A percentile compares a stretch with the other conserved stretches of the same genome.
Conservation (phyloP, 768 basidiomycete genomes). For the Agrocybe pediades region DNA sequence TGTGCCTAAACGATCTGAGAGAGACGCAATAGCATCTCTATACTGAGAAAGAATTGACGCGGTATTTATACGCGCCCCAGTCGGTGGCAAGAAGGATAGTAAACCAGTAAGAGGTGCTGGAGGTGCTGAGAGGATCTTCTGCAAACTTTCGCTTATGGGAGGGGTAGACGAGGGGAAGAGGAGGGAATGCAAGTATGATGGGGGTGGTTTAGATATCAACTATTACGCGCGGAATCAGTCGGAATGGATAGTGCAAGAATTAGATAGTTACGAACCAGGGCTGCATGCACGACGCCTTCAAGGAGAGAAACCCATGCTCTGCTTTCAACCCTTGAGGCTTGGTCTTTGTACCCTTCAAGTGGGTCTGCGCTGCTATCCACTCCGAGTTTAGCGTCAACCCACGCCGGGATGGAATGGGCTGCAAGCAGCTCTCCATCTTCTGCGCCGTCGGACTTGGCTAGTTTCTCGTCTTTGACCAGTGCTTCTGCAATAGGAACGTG, state of each 20-base stretch:
- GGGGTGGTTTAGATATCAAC: constrained; percentile 50
- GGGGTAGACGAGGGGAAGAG: constrained; percentile 36
- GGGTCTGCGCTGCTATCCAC: constrained; percentile 35
- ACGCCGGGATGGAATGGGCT: constrained; percentile 68
- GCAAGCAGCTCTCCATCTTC: constrained; percentile 56
- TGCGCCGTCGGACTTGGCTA: constrained; percentile 21
- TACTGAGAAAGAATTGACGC: constrained; percentile 58
- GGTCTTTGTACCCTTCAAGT: constrained; percentile 70
- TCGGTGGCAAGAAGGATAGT: constrained; percentile 59
- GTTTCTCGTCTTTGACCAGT: constrained; percentile 23
- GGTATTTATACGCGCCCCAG: constrained; percentile 57
- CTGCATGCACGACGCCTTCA: constrained; percentile 76
- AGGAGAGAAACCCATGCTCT: constrained; percentile 82
- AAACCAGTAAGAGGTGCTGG: constrained; percentile 74
- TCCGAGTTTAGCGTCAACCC: constrained; percentile 64
- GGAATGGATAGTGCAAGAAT: not conserved
- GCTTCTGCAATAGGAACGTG: constrained; percentile 46
- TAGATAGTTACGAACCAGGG: constrained; percentile 50
- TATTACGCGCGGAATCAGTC: constrained; percentile 24
- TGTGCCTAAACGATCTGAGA: constrained; percentile 74
- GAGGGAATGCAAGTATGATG: constrained; percentile 43
- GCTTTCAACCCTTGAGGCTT: constrained; percentile 67
- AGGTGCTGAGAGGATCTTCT: constrained; percentile 60
- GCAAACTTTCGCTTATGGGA: constrained; percentile 34
- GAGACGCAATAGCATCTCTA: constrained; percentile 67